Evolutionary conservation across 306 rosid species (phyloP).

Genomic region (Coriaria nepalensis): DNA sequence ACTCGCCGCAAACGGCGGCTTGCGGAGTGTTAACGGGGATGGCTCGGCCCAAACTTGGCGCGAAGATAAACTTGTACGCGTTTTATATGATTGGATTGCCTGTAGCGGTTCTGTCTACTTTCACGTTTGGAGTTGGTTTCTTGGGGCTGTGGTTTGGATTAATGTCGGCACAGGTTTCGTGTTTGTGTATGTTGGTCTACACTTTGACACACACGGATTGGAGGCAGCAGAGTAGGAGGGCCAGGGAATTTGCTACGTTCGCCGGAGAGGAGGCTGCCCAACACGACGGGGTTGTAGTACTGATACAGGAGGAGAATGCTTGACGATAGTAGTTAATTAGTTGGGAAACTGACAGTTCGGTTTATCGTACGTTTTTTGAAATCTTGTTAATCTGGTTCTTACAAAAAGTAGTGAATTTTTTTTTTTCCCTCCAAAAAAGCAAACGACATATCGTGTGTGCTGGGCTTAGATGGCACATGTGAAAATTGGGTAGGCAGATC

Average conservation of each 20-base stretch:
- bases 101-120: slow-evolving; percentile 37
- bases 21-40: slow-evolving; percentile 70
- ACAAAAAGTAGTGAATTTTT: no score
- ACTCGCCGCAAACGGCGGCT: slow-evolving; percentile 74
- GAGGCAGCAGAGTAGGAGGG: slow-evolving; percentile 49
- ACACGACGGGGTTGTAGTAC: slow-evolving; percentile 22
- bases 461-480: no score
- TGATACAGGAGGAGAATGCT: no score
- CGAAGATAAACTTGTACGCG: slow-evolving; percentile 64
- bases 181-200: slow-evolving; percentile 56
- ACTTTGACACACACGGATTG: slow-evolving; percentile 63
- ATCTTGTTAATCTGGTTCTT: no score
- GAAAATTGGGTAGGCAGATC: no score
- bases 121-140: slow-evolving; percentile 37
- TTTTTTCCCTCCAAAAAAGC: no score
- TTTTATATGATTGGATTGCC: slow-evolving; percentile 77
- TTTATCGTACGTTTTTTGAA: no score
- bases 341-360: no score
- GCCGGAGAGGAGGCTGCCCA: slow-evolving; percentile 9
- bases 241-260: slow-evolving; percentile 33
- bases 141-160: slow-evolving; percentile 75
- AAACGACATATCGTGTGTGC: no score
- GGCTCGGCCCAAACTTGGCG: slow-evolving; percentile 68
- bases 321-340: no score
- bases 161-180: slow-evolving; percentile 64